These are phyloP conservation scores for Monosporascus sp. DNA, from an alignment of 2,329 filamentous ascomycete genomes.

Conservation along the genomic window DNA sequence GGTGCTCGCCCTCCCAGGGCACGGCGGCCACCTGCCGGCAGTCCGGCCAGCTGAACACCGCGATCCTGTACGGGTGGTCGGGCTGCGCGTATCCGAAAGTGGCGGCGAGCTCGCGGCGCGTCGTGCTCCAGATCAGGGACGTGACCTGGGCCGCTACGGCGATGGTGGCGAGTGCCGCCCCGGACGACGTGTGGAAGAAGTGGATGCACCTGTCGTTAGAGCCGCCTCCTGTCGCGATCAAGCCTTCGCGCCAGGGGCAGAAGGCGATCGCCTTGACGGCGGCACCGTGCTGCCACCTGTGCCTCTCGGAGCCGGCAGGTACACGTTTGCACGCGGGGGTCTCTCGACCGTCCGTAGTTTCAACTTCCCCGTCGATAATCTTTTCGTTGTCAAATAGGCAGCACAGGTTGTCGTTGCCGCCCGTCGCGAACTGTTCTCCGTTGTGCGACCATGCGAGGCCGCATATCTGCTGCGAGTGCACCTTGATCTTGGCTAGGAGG, in stretches of 20 bases:
- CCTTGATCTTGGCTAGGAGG: slow-evolving; percentile 68
- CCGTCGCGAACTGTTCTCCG: slow-evolving; percentile 74
- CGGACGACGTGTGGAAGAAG: slow-evolving; percentile 85
- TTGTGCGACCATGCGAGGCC: slow-evolving; percentile 82
- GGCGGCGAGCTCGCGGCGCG: slow-evolving; percentile 79
- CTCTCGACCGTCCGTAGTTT: not conserved
- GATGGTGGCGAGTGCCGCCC: slow-evolving; percentile 81
- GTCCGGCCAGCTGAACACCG: slow-evolving; percentile 90
- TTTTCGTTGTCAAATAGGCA: slow-evolving; percentile 69
- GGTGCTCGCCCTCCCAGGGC: slow-evolving; percentile 73
- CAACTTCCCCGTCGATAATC: slow-evolving; percentile 35
- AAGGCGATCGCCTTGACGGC: slow-evolving; percentile 97
- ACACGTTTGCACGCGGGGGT: slow-evolving; percentile 34
- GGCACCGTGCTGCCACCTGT: slow-evolving; percentile 74
- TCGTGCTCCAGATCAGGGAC: slow-evolving; percentile 83
- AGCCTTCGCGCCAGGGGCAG: slow-evolving; percentile 84
- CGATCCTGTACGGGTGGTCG: slow-evolving; percentile 82
- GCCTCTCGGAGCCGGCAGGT: slow-evolving; percentile 53
- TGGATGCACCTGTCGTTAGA: slow-evolving; percentile 94
- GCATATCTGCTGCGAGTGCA: slow-evolving; percentile 87
- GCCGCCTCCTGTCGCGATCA: slow-evolving; percentile 87
- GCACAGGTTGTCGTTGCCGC: slow-evolving; percentile 89
- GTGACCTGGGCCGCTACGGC: slow-evolving; percentile 92
- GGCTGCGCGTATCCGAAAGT: slow-evolving; percentile 93
- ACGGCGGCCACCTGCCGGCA: slow-evolving; percentile 82